Conservation (phyloP, 2,329 filamentous ascomycete genomes). For the Graphilbum fragrans region DNA sequence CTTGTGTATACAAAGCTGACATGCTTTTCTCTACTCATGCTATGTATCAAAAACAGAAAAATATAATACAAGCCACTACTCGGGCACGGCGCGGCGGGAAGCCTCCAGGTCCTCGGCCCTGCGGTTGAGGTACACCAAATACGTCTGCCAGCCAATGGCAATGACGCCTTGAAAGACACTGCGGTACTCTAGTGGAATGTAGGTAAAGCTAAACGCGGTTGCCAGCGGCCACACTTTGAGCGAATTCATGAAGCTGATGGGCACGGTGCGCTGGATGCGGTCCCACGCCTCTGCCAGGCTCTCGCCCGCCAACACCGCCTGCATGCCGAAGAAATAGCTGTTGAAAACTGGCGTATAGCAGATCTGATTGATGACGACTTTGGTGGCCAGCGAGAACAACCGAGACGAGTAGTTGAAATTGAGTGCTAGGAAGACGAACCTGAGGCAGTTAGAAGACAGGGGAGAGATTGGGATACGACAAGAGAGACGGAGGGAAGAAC, state of each 20-base stretch:
- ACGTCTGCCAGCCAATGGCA: constrained; percentile 87
- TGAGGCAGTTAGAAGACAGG: constrained; percentile 17
- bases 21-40: too few relatives aligned
- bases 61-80: too few relatives aligned
- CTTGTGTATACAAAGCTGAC: too few relatives aligned
- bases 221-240: constrained; percentile 83
- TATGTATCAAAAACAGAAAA: too few relatives aligned
- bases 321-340: constrained; percentile 70
- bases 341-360: constrained; percentile 77
- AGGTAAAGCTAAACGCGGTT: constrained; percentile 79
- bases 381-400: constrained; percentile 56
- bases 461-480: neutral
- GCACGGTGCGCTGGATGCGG: constrained; percentile 64
- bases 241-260: constrained; percentile 63
- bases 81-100: neutral
- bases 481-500: neutral
- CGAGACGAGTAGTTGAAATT: constrained; percentile 78
- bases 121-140: constrained; percentile 70
- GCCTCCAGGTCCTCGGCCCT: constrained; percentile 50
- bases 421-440: constrained; percentile 68
- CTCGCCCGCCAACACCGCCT: constrained; percentile 63
- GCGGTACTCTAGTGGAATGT: constrained; percentile 65
- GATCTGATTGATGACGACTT: constrained; percentile 70
- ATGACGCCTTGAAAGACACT: constrained; percentile 69
- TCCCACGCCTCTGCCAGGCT: constrained; percentile 51